phyloP scores from a whole-genome alignment of 2,329 filamentous ascomycete species.

The Lasiodiplodia sp. region DNA sequence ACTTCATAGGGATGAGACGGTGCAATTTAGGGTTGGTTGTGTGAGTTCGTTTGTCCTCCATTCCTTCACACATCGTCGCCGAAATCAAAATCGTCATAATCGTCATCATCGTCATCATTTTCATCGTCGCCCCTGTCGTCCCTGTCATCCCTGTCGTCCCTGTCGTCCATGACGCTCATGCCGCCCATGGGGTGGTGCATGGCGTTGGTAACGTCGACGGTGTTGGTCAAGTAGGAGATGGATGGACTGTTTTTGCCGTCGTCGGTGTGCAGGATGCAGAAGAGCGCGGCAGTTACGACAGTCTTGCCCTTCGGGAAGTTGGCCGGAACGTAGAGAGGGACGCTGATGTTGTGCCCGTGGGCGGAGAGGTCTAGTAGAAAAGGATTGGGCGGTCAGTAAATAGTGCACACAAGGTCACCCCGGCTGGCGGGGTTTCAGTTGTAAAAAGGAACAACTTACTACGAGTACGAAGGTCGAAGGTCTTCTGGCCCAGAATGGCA shows the following conservation, averaged over 20 bases:
- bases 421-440: no score
- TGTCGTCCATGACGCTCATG: neutral
- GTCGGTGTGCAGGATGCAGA: slow-evolving; percentile 30
- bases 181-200: neutral
- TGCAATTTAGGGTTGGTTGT: neutral
- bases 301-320: slow-evolving; percentile 34
- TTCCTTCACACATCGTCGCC: no score
- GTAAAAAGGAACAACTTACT: neutral
- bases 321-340: slow-evolving; percentile 34
- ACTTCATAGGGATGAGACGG: neutral
- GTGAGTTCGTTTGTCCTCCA: no score
- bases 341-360: slow-evolving; percentile 37
- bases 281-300: slow-evolving; percentile 37
- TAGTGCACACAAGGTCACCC: no score
- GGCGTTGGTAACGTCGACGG: slow-evolving; percentile 34
- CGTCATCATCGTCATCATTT: no score
- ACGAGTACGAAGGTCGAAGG: slow-evolving; percentile 5
- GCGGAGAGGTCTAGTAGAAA: slow-evolving; percentile 33
- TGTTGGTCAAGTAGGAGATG: slow-evolving; percentile 37
- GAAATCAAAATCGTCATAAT: no score
- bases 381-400: neutral
- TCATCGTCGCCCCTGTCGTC: no score
- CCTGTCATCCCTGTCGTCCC: no score
- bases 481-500: slow-evolving; percentile 3
- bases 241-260: neutral